phyloP scores from a whole-genome alignment of 495 filamentous ascomycete genomes.

The Stereocaulon alpinum region DNA sequence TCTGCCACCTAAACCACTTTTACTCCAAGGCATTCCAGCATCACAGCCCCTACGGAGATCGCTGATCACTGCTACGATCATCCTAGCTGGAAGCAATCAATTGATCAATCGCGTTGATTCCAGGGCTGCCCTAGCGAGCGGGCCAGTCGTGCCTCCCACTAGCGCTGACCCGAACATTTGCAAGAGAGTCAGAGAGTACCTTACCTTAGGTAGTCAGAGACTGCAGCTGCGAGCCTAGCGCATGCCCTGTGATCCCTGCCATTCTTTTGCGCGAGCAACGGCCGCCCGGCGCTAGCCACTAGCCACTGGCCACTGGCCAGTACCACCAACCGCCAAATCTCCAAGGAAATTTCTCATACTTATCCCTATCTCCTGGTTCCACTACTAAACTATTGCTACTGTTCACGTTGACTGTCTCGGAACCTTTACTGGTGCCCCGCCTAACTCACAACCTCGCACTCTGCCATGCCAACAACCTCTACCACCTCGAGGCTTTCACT shows the following conservation, averaged over 20 bases:
- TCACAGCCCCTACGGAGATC: neutral
- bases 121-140: constrained; percentile 5
- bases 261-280: neutral
- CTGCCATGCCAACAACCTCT: constrained; percentile 10
- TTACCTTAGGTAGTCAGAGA: too few relatives aligned
- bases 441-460: neutral
- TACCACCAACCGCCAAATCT: neutral
- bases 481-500: neutral
- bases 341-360: neutral
- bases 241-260: neutral
- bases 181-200: too few relatives aligned
- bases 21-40: neutral
- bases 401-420: neutral
- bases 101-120: constrained; percentile 20
- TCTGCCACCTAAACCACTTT: neutral
- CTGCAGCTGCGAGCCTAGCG: constrained; percentile 6
- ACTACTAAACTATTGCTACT: too few relatives aligned
- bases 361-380: neutral
- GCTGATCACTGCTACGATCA: neutral
- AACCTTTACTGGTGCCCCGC: neutral
- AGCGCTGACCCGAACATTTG: constrained; percentile 9
- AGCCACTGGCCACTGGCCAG: too few relatives aligned
- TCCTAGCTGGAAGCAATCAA: constrained; percentile 4
- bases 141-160: constrained; percentile 10
- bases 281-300: constrained; percentile 1